These are phyloP conservation scores for Alternaria angustiovoidea DNA, from an alignment of 2,329 filamentous ascomycete species.

Conservation along the genomic window DNA sequence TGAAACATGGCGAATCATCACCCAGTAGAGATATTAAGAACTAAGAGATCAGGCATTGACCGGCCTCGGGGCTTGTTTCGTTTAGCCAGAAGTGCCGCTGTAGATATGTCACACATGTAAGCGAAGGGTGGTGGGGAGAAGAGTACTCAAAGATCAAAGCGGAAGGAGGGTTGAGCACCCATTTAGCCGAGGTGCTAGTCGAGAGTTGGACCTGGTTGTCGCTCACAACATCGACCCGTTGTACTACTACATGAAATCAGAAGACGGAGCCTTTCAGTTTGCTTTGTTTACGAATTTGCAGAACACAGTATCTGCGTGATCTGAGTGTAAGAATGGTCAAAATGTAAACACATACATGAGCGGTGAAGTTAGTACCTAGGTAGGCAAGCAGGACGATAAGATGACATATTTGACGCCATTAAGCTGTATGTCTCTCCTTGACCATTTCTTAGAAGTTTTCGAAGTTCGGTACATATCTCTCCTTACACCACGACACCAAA, in stretches of 20 bases:
- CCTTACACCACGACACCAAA: not conserved
- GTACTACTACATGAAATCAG: not conserved
- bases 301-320: not conserved
- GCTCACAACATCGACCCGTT: not conserved
- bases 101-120: slow-evolving; percentile 8
- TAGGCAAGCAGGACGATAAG: not conserved
- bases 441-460: not conserved
- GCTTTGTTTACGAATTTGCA: not conserved
- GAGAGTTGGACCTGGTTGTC: not conserved
- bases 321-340: not conserved
- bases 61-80: slow-evolving; percentile 1
- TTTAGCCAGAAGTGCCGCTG: slow-evolving; percentile 6
- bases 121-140: not conserved
- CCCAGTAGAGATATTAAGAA: slow-evolving; percentile 23
- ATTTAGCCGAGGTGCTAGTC: not conserved
- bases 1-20: slow-evolving; percentile 29
- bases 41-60: slow-evolving; percentile 3
- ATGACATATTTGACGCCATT: too few species aligned
- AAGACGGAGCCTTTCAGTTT: not conserved
- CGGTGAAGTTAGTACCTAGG: not conserved
- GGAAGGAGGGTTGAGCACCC: not conserved
- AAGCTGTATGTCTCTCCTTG: not conserved
- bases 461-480: not conserved
- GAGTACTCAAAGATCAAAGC: not conserved
- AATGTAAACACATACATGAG: not conserved